phyloP scores from a whole-genome alignment of 1,284 basidiomycete genomes.

The Pseudomicrostroma phylloplanum region DNA sequence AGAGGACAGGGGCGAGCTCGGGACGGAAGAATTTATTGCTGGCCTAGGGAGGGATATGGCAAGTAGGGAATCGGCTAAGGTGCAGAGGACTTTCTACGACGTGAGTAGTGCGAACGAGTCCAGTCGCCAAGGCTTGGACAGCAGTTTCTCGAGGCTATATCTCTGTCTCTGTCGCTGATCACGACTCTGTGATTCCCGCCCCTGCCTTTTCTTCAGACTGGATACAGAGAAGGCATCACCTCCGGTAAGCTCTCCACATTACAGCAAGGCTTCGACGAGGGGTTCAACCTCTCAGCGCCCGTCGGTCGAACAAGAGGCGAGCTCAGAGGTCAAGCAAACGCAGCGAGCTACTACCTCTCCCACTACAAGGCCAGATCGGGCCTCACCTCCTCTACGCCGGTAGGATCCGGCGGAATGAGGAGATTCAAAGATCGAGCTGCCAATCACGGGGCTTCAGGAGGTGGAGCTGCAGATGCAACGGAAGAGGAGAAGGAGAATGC shows the following conservation, averaged over 20 bases:
- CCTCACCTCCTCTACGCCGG: background rate
- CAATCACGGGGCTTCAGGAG: background rate
- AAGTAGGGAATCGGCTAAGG: slow-evolving; percentile 25
- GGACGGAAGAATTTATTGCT: background rate
- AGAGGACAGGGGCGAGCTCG: background rate
- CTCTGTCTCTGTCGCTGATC: too few species aligned
- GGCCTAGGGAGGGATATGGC: slow-evolving; percentile 18
- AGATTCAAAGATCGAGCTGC: background rate
- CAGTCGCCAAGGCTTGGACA: too few species aligned
- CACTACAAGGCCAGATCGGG: background rate
- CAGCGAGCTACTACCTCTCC: background rate
- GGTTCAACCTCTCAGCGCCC: slow-evolving; percentile 67
- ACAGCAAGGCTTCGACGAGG: slow-evolving; percentile 73
- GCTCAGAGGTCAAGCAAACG: slow-evolving; percentile 58
- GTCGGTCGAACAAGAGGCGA: slow-evolving; percentile 66
- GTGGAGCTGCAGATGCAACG: background rate
- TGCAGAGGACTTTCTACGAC: slow-evolving; percentile 28
- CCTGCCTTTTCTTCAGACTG: slow-evolving; percentile 57
- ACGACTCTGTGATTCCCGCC: too few species aligned
- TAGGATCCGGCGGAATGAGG: background rate
- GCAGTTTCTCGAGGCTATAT: too few species aligned
- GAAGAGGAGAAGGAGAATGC: background rate
- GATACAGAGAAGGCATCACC: slow-evolving; percentile 82
- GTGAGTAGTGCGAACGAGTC: too few species aligned
- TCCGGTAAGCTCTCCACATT: slow-evolving; percentile 72